These are phyloP conservation scores for Suillus cothurnatus DNA, from an alignment of 768 basidiomycete species.

Conservation along the genomic window DNA sequence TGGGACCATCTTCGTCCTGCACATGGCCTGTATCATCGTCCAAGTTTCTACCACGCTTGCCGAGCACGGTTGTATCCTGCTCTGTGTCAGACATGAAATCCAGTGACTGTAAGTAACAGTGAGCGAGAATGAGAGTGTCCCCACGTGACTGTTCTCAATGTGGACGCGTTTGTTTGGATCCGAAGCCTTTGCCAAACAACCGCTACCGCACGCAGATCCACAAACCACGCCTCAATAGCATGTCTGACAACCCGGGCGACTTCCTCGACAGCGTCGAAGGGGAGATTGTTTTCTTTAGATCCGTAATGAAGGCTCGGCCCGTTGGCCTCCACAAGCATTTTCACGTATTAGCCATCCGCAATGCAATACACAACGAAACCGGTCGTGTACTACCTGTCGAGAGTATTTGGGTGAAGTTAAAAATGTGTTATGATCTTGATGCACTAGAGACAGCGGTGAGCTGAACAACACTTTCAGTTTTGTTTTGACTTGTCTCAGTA, in stretches of 20 bases:
- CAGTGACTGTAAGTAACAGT: not conserved
- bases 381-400: conserved; percentile 59
- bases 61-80: conserved; percentile 56
- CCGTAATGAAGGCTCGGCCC: conserved; percentile 78
- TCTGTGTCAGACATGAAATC: conserved; percentile 46
- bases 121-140: not conserved
- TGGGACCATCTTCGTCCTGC: conserved; percentile 26
- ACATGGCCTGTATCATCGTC: conserved; percentile 17
- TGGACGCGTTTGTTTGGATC: conserved; percentile 15
- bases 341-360: conserved; percentile 75
- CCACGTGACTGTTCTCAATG: not conserved
- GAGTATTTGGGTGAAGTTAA: conserved; percentile 76
- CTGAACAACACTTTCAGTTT: conserved; percentile 16
- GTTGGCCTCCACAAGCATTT: conserved; percentile 85
- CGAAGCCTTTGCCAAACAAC: conserved; percentile 27
- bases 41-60: conserved; percentile 59
- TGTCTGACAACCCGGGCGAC: conserved; percentile 25
- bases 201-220: not conserved
- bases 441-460: conserved; percentile 71
- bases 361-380: conserved; percentile 71
- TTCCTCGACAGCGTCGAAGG: conserved; percentile 78
- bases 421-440: conserved; percentile 72
- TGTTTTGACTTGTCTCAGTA: conserved; percentile 5
- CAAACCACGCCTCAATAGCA: not conserved
- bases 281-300: conserved; percentile 84